These are phyloP conservation scores for Striga asiatica DNA, from an alignment of 257 asterid species.

Conservation along the genomic window DNA sequence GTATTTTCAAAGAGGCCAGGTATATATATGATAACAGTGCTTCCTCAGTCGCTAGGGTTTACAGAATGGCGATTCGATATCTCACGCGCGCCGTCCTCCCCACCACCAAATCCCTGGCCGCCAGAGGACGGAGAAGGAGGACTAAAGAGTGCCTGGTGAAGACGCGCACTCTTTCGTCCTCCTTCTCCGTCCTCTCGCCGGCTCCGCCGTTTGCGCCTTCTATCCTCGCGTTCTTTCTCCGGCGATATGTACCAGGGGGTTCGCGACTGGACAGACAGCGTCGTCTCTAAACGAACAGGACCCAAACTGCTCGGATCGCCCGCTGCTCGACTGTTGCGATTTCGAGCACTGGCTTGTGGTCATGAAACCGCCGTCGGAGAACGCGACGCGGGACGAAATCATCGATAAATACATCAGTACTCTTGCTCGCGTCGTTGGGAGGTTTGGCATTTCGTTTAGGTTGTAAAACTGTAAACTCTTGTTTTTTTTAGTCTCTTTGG, in stretches of 20 bases:
- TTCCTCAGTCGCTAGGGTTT: slow-evolving; percentile 35
- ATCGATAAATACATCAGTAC: slow-evolving; percentile 65
- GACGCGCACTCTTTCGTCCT: slow-evolving; percentile 22
- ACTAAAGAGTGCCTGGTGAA: slow-evolving; percentile 12
- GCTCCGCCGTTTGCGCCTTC: slow-evolving; percentile 26
- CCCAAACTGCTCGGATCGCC: slow-evolving; percentile 89
- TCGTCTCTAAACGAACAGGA: slow-evolving; percentile 71
- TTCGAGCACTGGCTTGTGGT: slow-evolving; percentile 98
- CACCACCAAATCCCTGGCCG: slow-evolving; percentile 23
- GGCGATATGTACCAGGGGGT: slow-evolving; percentile 33
- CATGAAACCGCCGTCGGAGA: slow-evolving; percentile 74
- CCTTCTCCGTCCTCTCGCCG: slow-evolving; percentile 57
- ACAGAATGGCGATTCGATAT: slow-evolving; percentile 56
- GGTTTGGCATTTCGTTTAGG: slow-evolving; percentile 31
- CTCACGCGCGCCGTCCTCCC: slow-evolving; percentile 41
- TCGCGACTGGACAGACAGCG: slow-evolving; percentile 50
- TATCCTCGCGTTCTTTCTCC: slow-evolving; percentile 25
- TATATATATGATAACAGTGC: slow-evolving; percentile 4
- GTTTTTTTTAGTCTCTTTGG: neutral
- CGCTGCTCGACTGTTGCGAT: slow-evolving; percentile 95
- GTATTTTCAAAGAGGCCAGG: neutral
- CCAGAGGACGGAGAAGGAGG: too few relatives aligned
- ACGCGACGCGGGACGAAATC: slow-evolving; percentile 64
- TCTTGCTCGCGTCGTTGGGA: slow-evolving; percentile 63
- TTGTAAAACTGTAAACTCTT: too few relatives aligned